Base-by-base conservation (phyloP, 169 alveolate genomes). In the Pseudocohnilembus persalinus region DNA sequence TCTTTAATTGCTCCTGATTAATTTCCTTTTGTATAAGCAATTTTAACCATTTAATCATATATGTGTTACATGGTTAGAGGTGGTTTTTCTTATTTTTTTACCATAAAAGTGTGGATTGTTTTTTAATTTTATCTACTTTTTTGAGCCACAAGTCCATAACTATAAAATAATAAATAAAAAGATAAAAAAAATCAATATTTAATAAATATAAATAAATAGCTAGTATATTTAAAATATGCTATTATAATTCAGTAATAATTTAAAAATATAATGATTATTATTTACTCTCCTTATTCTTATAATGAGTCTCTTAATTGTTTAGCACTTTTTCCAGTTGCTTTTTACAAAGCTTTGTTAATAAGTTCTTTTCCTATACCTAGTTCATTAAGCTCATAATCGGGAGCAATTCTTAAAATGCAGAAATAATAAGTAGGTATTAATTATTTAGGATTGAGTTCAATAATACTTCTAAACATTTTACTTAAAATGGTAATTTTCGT, bases 351-450 rank as follows among this genome's bases (percentile, higher is more conserved):
- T 92, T 98, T 98, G 63, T 97, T 90, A 27, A 98, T 87, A 76
- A 98, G 88, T 83, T 98, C 97, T 49, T 97, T 98, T 0, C 99
- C 99, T 32, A 99, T 98, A 20, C 99, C 99, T 34, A 98, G 92
- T 84, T 99, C 99, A 4, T 93, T 94, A 35, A 97, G 97, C 87
- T 95, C 96, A 90, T 98, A 98, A 82, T 98, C 99, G 26, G 99
- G 99, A 29, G 98, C 98, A n/a, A 98, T 91, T 91, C 91, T 94
- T 1, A 94, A 88, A 82, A 92, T 89, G 84, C 95, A 92, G 89
- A 96, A 93, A 78, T 93, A 93, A 80, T 93, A 96, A 16, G 92
- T 78, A 30, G 74, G 80, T 26, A 89, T 88, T 26, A 94, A 78
- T 82, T 94, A 95, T 1, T 83, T 82, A 29, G 96, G 94, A 77